phyloP scores from a whole-genome alignment of 768 basidiomycete species.

The Pleurotus citrinopileatus region DNA sequence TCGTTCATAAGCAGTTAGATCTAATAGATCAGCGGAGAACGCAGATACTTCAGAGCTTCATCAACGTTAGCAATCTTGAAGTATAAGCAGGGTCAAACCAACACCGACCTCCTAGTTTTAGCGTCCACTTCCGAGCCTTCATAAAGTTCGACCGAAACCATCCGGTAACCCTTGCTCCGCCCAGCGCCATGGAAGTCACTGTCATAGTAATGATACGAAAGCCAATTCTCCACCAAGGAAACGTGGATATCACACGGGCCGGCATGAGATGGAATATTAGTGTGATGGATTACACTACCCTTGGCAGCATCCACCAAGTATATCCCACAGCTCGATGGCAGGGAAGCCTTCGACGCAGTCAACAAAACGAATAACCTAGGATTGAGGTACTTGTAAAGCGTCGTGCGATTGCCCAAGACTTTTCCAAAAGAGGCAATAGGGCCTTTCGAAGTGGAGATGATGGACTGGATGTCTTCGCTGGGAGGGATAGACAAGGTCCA shows the following conservation, averaged over 20 bases:
- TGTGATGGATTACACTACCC: conserved; percentile 72
- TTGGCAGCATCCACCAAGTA: conserved; percentile 80
- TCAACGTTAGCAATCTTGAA: neutral
- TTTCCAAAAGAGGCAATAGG: conserved; percentile 78
- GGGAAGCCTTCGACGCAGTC: conserved; percentile 36
- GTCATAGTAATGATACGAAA: conserved; percentile 86
- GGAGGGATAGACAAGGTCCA: conserved; percentile 63
- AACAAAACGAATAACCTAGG: conserved; percentile 69
- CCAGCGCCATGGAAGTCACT: conserved; percentile 42
- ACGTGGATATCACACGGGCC: conserved; percentile 64
- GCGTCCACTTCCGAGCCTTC: conserved; percentile 70
- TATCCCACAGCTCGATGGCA: conserved; percentile 48
- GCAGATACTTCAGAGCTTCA: conserved; percentile 43
- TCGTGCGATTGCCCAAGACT: conserved; percentile 83
- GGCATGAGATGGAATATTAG: conserved; percentile 43
- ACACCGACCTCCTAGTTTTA: conserved; percentile 65
- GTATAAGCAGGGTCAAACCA: neutral
- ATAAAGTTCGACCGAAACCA: conserved; percentile 87
- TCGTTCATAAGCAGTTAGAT: conserved; percentile 61
- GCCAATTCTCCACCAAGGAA: conserved; percentile 84
- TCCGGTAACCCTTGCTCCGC: conserved; percentile 61
- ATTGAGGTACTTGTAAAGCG: conserved; percentile 94
- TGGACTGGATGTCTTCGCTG: conserved; percentile 53
- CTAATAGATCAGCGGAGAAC: conserved; percentile 46
- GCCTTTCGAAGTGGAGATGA: conserved; percentile 45